These are phyloP conservation scores for Colletotrichum gigasporum DNA, from an alignment of 2,329 filamentous ascomycete genomes.

Conservation along the genomic window DNA sequence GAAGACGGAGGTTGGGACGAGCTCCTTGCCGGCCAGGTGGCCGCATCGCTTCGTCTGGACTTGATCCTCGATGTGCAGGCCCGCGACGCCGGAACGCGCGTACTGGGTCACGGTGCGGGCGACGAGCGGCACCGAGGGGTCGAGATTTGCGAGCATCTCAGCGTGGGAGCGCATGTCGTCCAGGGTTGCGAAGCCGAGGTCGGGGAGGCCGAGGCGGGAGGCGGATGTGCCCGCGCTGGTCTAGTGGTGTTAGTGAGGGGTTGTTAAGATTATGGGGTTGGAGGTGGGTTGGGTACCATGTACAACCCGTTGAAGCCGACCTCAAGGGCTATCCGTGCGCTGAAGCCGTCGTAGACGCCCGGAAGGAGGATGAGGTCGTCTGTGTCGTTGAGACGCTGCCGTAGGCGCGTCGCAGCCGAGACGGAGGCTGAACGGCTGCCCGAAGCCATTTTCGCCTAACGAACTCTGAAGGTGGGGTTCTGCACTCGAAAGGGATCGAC, in stretches of 20 bases:
- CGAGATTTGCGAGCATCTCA: constrained; percentile 70
- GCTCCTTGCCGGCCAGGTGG: constrained; percentile 68
- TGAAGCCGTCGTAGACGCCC: constrained; percentile 75
- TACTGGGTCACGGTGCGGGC: constrained; percentile 63
- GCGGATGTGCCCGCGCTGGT: constrained; percentile 71
- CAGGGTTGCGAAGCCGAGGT: constrained; percentile 69
- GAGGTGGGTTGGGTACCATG: constrained; percentile 59
- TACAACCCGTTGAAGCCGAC: constrained; percentile 73
- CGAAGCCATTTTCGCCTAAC: constrained; percentile 1
- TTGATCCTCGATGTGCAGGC: constrained; percentile 71
- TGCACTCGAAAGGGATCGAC: background rate
- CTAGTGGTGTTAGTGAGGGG: constrained; percentile 41
- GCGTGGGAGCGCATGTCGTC: constrained; percentile 72
- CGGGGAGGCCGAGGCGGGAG: constrained; percentile 69
- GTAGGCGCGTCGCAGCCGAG: constrained; percentile 46
- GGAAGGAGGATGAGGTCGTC: constrained; percentile 64
- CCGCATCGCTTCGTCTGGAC: constrained; percentile 72
- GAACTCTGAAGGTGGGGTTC: no score
- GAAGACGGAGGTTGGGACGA: constrained; percentile 62
- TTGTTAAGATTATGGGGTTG: no score
- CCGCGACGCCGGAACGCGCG: constrained; percentile 64
- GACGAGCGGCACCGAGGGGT: constrained; percentile 65
- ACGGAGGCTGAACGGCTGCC: background rate
- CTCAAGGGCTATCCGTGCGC: constrained; percentile 68
- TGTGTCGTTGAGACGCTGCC: constrained; percentile 47